Base-by-base conservation (phyloP, 1,139 yeast species). In the Diutina siamensis region DNA sequence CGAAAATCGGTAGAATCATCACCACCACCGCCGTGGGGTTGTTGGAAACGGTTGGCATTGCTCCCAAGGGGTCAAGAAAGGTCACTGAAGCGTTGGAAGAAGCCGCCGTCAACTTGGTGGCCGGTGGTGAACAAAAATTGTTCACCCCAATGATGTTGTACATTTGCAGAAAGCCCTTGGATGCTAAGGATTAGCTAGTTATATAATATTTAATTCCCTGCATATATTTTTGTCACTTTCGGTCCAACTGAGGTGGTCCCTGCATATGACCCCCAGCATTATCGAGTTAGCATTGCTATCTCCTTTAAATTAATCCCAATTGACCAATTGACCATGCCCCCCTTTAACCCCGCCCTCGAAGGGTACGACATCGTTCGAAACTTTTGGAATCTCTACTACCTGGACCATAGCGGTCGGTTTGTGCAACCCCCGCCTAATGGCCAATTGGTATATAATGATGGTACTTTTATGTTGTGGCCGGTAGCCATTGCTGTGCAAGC, bases 91-190 rank as follows among this genome's bases (percentile, higher is more conserved):
- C 97, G 35, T 77, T 92, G 56, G 98, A 92, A 70, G 94, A 89
- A 61, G 98, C 98, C 52, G 98, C 98, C 49, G 80, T 89, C 52
- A 89, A 89, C 64, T 78, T 92, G 61, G 97, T 89, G 50, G 86
- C 79, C 50, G 98, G 98, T 66, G 98, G 96, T 64, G 75, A 74
- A 65, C 76, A 82, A 64, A 82, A 83, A 59, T 73, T 89, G 55
- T 89, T 89, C 68, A 88, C 97, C 44, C 97, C 97, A 60, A 89
- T 89, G 97, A 83, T 86, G 92, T 74, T 89, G 63, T 89, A 81
- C 63, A 76, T 89, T 55, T 87, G 77, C 57, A 83, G 76, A 70
- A 88, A 88, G 69, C 97, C 97, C 27, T 35, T 35, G 38, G 28
- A 20, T 18, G 18, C 15, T n/a, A 35, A 35, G 40, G 40, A 35